Conservation (phyloP, 129 eudicot species). For the Ambrosia trifida region DNA sequence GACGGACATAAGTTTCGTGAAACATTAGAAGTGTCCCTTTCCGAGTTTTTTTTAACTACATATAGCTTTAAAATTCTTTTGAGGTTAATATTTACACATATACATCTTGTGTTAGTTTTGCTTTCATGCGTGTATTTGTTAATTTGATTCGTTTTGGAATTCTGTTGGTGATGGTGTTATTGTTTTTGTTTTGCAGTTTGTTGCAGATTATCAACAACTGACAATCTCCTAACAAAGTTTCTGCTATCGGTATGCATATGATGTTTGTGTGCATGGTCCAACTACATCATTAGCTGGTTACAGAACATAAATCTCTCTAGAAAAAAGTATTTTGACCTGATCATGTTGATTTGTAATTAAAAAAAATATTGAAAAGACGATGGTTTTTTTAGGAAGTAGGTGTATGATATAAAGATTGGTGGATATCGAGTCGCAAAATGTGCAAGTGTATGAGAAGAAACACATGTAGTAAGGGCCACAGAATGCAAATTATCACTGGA, state of each 20-base stretch:
- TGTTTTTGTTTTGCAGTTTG: constrained; percentile 5
- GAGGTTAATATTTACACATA: no score
- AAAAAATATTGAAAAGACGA: neutral
- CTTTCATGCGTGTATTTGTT: no score
- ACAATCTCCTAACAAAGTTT: constrained; percentile 31
- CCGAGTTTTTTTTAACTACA: no score
- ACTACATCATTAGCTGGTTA: constrained; percentile 23
- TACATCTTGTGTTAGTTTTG: no score
- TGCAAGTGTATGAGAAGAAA: constrained; percentile 11
- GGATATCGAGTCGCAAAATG: constrained; percentile 3
- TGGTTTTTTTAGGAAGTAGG: constrained; percentile 24
- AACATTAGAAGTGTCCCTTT: no score
- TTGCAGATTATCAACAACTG: constrained; percentile 27
- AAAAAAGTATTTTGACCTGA: constrained; percentile 19
- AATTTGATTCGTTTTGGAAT: no score
- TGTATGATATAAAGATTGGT: constrained; percentile 29
- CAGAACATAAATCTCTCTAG: constrained; percentile 9
- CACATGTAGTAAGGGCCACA: constrained; percentile 6
- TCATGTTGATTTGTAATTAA: constrained; percentile 28
- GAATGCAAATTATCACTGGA: constrained; percentile 2
- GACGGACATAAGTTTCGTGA: no score
- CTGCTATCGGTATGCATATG: constrained; percentile 10
- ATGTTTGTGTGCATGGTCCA: constrained; percentile 10
- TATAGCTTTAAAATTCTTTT: no score
- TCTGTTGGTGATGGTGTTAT: no score